Evolutionary conservation across 2,329 filamentous ascomycete species (phyloP), one percentile per base, ranked within the genome.

Genomic region (Trichoderma atroviride): DNA sequence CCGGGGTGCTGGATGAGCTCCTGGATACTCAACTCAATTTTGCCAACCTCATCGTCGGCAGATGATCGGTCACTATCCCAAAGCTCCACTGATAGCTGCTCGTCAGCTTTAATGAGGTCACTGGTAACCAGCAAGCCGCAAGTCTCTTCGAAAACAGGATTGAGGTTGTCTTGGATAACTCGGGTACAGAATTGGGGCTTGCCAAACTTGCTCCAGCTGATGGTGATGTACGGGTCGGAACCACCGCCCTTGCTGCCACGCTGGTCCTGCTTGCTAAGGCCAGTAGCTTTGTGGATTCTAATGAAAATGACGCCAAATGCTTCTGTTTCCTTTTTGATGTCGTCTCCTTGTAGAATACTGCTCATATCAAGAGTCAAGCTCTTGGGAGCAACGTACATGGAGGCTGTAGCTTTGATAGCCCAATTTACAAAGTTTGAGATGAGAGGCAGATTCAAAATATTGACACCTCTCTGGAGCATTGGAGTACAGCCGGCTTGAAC

Each of bases 361-460:
- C 92, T 89, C 78, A 98, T 87, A 75, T 99, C 95, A 58, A 98
- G 86, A 0, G 93, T 94, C 91, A 98, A 91, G 13, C 91, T 96
- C 81, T 97, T 97, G 10, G 95, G 95, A 2, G 95, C 95, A 31
- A 97, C 94, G 72, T 97, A 97, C 87, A 97, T 91, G 76, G 90
- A 92, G 3, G 92, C 91, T 0, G 94, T 93, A 0, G 96, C 89
- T 47, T 89, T 90, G 74, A 98, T 97, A 5, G 95, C 93, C 82
- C 94, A 97, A 80, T 97, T 97, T 79, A 97, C 95, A 77, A 99
- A 98, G 75, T 96, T 96, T 16, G 93, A 96, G 74, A 98, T 97
- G 47, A 98, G 80, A 0, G 95, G 95, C 11, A 98, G 83, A 74
- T 98, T 97, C 31, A 98, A 83, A 57, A 98, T 89, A 74, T 98